These are phyloP conservation scores for Oryza glumipatula DNA, from an alignment of 176 grass and related monocot genomes.

Conservation along the genomic window DNA sequence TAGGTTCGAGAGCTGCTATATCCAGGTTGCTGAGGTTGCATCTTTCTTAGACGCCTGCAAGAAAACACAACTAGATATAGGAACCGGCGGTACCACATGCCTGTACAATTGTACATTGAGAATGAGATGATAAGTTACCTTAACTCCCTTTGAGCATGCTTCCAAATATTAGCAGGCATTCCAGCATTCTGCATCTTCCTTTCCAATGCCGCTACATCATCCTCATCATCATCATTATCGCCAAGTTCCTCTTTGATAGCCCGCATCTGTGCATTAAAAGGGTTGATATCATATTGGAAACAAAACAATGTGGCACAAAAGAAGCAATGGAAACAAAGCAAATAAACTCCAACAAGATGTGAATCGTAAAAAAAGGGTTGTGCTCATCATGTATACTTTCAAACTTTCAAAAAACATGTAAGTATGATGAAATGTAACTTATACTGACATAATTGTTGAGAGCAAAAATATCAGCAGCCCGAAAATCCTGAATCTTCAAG, in stretches of 20 bases:
- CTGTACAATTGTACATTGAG: background rate
- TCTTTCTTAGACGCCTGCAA: slow-evolving; percentile 77
- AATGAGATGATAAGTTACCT: slow-evolving; percentile 60
- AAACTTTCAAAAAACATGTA: background rate
- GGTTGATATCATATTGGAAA: slow-evolving; percentile 15
- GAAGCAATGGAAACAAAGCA: background rate
- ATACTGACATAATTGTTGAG: background rate
- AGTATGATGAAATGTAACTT: slow-evolving; percentile 13
- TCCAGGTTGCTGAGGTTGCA: slow-evolving; percentile 99
- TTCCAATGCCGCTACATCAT: slow-evolving; percentile 92
- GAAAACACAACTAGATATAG: slow-evolving; percentile 37
- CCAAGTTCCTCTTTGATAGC: slow-evolving; percentile 99
- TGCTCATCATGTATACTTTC: slow-evolving; percentile 5
- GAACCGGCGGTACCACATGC: background rate
- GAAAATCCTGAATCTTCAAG: background rate
- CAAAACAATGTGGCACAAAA: slow-evolving; percentile 23
- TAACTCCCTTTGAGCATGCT: slow-evolving; percentile 95
- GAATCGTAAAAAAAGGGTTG: background rate
- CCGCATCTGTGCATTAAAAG: slow-evolving; percentile 69
- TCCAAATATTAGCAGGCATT: slow-evolving; percentile 98
- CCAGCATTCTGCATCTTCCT: slow-evolving; percentile 99
- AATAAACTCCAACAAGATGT: background rate
- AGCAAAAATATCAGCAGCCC: background rate
- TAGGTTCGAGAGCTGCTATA: slow-evolving; percentile 95
- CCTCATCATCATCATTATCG: slow-evolving; percentile 96